phyloP scores from a whole-genome alignment of 2,329 filamentous ascomycete genomes.

The Fusarium temperatum region DNA sequence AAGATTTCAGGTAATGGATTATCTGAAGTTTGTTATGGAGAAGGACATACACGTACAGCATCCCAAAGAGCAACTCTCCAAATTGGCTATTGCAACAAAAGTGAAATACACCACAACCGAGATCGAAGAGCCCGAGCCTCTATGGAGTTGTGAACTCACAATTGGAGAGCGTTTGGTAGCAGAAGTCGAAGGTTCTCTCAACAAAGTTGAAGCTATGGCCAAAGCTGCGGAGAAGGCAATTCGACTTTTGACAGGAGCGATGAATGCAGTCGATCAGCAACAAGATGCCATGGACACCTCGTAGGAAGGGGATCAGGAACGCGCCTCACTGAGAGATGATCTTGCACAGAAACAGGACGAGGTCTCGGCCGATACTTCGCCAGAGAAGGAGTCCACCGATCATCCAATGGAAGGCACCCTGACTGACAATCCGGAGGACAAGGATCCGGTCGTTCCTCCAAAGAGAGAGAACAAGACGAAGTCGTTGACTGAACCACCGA shows the following conservation, averaged over 20 bases:
- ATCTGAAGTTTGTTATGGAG: constrained; percentile 69
- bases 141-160: constrained; percentile 57
- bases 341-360: background rate
- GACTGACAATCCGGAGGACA: background rate
- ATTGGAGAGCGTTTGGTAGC: constrained; percentile 59
- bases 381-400: background rate
- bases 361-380: background rate
- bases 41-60: constrained; percentile 66
- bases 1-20: constrained; percentile 70
- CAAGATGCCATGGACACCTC: background rate
- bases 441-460: background rate
- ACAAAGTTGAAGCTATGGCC: constrained; percentile 62
- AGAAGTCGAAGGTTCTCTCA: constrained; percentile 56
- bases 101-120: constrained; percentile 63
- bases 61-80: constrained; percentile 75
- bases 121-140: constrained; percentile 28
- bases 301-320: background rate
- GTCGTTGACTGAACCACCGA: background rate
- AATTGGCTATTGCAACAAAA: constrained; percentile 59
- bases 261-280: background rate
- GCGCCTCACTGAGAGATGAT: background rate
- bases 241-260: constrained; percentile 43
- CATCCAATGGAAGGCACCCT: background rate
- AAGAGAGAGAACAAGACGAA: background rate
- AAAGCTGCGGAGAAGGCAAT: constrained; percentile 65